These are phyloP conservation scores for Gonapodya prolifera DNA, from an alignment of 192 early-diverging fungal species.

Conservation along the genomic window DNA sequence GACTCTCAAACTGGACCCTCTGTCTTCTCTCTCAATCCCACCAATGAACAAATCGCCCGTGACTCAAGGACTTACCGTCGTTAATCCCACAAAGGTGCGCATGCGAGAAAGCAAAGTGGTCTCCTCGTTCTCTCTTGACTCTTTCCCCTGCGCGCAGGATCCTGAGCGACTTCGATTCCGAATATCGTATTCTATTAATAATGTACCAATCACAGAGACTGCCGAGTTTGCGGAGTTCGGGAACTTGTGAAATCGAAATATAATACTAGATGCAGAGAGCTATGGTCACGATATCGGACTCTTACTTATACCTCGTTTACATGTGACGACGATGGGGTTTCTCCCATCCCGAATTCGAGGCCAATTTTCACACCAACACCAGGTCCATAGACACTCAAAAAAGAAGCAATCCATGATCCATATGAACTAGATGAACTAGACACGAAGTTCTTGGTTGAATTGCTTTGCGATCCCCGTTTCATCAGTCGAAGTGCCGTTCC, in stretches of 20 bases:
- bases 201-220: not conserved
- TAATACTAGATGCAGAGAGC: too few species aligned
- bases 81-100: not conserved
- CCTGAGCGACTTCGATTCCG: not conserved
- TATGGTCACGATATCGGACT: too few species aligned
- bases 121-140: too few species aligned
- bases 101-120: not conserved
- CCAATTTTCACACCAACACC: not conserved
- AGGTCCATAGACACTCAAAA: not conserved
- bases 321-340: too few species aligned
- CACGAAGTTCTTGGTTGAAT: not conserved
- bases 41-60: not conserved
- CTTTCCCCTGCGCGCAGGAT: too few species aligned
- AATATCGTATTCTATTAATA: not conserved
- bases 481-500: not conserved
- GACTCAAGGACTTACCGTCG: not conserved
- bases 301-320: too few species aligned
- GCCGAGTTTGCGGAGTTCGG: not conserved
- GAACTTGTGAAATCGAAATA: too few species aligned
- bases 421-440: too few species aligned
- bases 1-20: slow-evolving; percentile 1
- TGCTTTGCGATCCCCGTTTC: not conserved
- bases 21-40: not conserved
- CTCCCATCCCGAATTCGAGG: not conserved
- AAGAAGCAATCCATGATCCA: not conserved